Percentiles rank a stretch among this genome's conserved stretches.
Evolutionary conservation across 164 flowering plant genomes (phyloP).

Genomic region (Cinnamomum chago): DNA sequence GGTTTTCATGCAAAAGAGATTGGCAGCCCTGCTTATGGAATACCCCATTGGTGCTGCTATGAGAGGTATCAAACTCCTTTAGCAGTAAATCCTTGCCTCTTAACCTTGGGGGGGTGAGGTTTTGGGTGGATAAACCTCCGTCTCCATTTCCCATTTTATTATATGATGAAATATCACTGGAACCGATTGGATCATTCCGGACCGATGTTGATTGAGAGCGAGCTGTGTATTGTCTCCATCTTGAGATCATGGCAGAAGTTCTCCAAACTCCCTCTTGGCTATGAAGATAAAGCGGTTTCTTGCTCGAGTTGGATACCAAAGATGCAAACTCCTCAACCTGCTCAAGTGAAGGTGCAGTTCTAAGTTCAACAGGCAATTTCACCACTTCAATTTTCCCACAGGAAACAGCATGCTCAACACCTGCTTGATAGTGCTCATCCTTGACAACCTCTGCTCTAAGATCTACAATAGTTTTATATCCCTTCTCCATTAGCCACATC

Average conservation of each 20-base stretch:
- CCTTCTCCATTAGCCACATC: constrained; percentile 66
- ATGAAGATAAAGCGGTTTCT: constrained; percentile 79
- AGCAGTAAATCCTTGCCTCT: constrained; percentile 23
- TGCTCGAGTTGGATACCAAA: constrained; percentile 57
- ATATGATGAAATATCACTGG: constrained; percentile 10
- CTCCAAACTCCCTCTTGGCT: constrained; percentile 91
- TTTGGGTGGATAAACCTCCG: neutral
- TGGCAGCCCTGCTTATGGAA: constrained; percentile 11
- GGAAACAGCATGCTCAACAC: constrained; percentile 52
- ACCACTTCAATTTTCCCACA: constrained; percentile 59
- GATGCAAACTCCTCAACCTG: constrained; percentile 86
- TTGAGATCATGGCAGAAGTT: constrained; percentile 87
- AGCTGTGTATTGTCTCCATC: constrained; percentile 78
- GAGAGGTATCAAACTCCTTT: constrained; percentile 15
- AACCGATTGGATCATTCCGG: constrained; percentile 15
- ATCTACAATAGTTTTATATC: constrained; percentile 81
- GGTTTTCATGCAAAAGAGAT: constrained; percentile 13
- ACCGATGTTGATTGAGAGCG: constrained; percentile 29
- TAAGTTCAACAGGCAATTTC: constrained; percentile 71
- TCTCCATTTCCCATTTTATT: constrained; percentile 18
- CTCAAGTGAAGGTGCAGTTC: constrained; percentile 74
- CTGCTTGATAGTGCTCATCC: constrained; percentile 59
- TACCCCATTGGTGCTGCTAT: constrained; percentile 16
- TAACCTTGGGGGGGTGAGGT: constrained; percentile 7
- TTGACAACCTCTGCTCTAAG: constrained; percentile 80